Evolutionary conservation across 2,329 filamentous ascomycete species (phyloP).

Genomic region (Paramyrothecium roridum): DNA sequence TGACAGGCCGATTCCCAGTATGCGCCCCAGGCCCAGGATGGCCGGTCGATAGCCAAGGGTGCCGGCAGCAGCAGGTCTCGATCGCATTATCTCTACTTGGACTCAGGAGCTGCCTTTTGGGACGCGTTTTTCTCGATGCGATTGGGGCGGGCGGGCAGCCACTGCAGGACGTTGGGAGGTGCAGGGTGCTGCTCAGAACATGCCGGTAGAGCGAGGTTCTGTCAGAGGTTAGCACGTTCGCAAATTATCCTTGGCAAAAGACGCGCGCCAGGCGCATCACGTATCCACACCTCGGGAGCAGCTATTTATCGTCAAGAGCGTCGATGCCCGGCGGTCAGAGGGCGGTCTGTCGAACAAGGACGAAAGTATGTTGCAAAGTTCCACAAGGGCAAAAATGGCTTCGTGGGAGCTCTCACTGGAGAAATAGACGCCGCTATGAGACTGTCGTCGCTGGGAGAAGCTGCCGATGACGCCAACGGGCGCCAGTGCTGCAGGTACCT

Average conservation of each 20-base stretch:
- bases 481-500: background rate
- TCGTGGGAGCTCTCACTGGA: background rate
- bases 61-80: slow-evolving; percentile 19
- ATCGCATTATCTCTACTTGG: slow-evolving; percentile 18
- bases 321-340: background rate
- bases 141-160: background rate
- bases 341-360: background rate
- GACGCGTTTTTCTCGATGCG: background rate
- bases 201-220: background rate
- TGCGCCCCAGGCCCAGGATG: slow-evolving; percentile 48
- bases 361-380: background rate
- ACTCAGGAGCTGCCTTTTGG: background rate
- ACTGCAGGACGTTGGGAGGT: background rate
- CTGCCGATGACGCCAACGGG: background rate
- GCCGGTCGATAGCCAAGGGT: slow-evolving; percentile 42
- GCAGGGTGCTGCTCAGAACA: background rate
- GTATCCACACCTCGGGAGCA: background rate
- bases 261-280: background rate
- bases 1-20: slow-evolving; percentile 47
- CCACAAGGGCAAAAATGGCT: background rate
- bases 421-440: background rate
- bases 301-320: background rate
- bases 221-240: background rate
- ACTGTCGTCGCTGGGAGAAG: background rate
- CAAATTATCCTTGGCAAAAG: background rate